Percentiles rank a stretch among this genome's conserved stretches.
Conservation (phyloP, 495 filamentous ascomycete genomes). For the Penicillium ucsense region DNA sequence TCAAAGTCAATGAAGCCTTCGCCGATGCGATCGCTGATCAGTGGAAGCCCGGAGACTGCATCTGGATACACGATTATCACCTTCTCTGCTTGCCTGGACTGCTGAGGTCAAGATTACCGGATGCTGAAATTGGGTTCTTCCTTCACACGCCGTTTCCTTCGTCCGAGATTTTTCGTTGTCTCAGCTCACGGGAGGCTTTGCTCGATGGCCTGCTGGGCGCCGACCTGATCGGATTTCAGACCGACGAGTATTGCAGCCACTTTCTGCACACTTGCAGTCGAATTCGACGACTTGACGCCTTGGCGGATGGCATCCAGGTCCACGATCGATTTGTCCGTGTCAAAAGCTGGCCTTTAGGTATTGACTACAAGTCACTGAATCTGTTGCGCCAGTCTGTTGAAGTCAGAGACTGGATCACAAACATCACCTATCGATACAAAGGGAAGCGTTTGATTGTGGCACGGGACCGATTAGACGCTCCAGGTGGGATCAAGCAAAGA, state of each 20-base stretch:
- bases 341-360: conserved; percentile 36
- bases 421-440: conserved; percentile 59
- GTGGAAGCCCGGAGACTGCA: conserved; percentile 75
- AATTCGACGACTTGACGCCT: conserved; percentile 68
- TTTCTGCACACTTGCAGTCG: conserved; percentile 87
- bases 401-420: conserved; percentile 62
- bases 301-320: conserved; percentile 66
- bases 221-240: conserved; percentile 85
- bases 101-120: conserved; percentile 65
- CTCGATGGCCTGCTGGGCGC: conserved; percentile 82
- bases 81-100: conserved; percentile 71
- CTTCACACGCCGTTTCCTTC: conserved; percentile 86
- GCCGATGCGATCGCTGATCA: conserved; percentile 72
- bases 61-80: conserved; percentile 93
- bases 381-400: conserved; percentile 53
- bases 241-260: conserved; percentile 80
- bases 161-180: conserved; percentile 81
- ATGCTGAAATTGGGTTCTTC: conserved; percentile 87
- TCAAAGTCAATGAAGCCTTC: conserved; percentile 76
- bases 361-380: conserved; percentile 58
- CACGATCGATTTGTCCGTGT: conserved; percentile 79
- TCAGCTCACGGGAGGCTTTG: conserved; percentile 65
- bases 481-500: conserved; percentile 80
- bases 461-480: conserved; percentile 77
- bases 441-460: conserved; percentile 80